phyloP scores from a whole-genome alignment of 2,329 filamentous ascomycete genomes.

The Hysterium pulicare region DNA sequence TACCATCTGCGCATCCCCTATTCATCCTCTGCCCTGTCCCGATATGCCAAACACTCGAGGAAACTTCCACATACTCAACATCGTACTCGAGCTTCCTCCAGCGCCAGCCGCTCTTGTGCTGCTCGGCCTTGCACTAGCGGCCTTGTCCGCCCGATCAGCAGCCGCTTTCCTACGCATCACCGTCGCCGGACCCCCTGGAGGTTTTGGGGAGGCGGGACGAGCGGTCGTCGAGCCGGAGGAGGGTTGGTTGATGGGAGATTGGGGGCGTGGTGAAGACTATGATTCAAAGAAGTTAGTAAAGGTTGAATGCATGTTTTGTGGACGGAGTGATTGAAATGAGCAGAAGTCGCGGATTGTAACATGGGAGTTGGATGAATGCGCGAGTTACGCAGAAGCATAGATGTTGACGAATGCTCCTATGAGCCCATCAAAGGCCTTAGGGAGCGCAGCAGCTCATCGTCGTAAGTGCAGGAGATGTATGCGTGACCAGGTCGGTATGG shows the following conservation, averaged over 20 bases:
- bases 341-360: too few relatives aligned
- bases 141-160: constrained; percentile 95
- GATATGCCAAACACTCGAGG: too few relatives aligned
- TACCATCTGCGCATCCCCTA: too few relatives aligned
- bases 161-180: constrained; percentile 93
- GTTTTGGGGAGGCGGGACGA: constrained; percentile 80
- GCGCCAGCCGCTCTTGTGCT: constrained; percentile 92
- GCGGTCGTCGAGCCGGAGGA: constrained; percentile 65
- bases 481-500: neutral
- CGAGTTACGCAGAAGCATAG: too few relatives aligned
- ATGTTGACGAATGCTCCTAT: too few relatives aligned
- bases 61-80: constrained; percentile 88
- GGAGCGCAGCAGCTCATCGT: too few relatives aligned
- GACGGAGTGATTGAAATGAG: neutral
- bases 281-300: constrained; percentile 9
- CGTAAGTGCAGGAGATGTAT: neutral
- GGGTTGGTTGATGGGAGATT: constrained; percentile 36
- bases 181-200: constrained; percentile 90
- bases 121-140: constrained; percentile 87
- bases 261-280: constrained; percentile 36
- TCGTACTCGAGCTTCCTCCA: constrained; percentile 94
- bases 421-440: too few relatives aligned
- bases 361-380: too few relatives aligned
- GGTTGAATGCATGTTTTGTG: too few relatives aligned
- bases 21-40: too few relatives aligned